Base-by-base conservation (phyloP, 441 rosid species). In the Corymbia citriodora region DNA sequence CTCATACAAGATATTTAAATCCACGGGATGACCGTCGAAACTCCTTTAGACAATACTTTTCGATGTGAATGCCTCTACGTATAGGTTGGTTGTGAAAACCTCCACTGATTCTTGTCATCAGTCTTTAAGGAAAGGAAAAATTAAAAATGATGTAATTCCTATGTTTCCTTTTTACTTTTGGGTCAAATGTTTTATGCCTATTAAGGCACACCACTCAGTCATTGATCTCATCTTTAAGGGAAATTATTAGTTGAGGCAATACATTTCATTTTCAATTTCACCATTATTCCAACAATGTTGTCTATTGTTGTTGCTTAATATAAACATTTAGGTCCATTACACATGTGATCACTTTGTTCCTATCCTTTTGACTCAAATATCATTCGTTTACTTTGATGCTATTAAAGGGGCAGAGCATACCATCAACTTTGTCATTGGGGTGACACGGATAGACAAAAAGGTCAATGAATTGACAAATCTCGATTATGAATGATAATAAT, bases 171-270 rank as follows among this genome's bases (percentile, higher is more conserved):
- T 16, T 9, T 68, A 16, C 31, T 68, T 31, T 68, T 68, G 23
- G 7, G 18, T 68, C 0, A 31, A 2, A 15, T 4, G 5, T 13
- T 13, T 4, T 4, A 13, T 52, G 3, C 54, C 14, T 4, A 0
- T 52, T 52, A 13, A 52, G 17, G 54, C 0, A 52, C 3, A 16
- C 3, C 10, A 68, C 21, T 2, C 6, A 19, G 0, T n/a, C 10
- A 31, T 31, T 21, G 4, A 15, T 68, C 74, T 68, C 21, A 31
- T 31, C 40, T 68, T n/a, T 31, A 68, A 68, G 74, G 36, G 40
- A 52, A 4, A 52, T 4, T 2, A 52, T 53, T 14, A 53, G 2
- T 53, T 53, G 55, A 14, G 17, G 6, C 55, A 53, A 14, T 16
- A 53, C 55, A 53, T 53, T 5, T 53, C 55, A 4, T 53, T 53